phyloP scores from a whole-genome alignment of 2,329 filamentous ascomycete genomes.

The Fusarium solani-melongenae region DNA sequence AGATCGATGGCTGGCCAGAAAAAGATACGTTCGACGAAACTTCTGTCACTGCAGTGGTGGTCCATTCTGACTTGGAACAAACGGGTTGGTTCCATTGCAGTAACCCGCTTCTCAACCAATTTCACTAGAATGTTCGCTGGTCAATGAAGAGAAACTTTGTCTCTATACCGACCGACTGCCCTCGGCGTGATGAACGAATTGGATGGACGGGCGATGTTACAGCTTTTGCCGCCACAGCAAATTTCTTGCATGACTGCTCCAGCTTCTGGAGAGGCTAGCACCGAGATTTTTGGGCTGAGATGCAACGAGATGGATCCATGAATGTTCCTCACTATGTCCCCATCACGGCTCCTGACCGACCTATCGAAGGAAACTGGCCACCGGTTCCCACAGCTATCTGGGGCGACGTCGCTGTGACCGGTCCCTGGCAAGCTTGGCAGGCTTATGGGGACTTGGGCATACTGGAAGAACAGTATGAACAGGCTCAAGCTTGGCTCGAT shows the following conservation, averaged over 20 bases:
- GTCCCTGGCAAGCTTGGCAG: slow-evolving; percentile 13
- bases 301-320: background rate
- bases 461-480: slow-evolving; percentile 8
- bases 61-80: background rate
- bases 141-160: background rate
- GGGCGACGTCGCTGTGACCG: slow-evolving; percentile 7
- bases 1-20: background rate
- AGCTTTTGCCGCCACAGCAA: background rate
- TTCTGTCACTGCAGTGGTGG: background rate
- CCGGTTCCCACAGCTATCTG: slow-evolving; percentile 8
- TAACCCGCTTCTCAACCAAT: background rate
- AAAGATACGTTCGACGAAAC: background rate
- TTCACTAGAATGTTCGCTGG: background rate
- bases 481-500: slow-evolving; percentile 15
- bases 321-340: background rate
- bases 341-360: background rate
- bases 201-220: slow-evolving; percentile 1
- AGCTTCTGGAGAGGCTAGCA: background rate
- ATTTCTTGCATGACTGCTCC: background rate
- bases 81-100: background rate
- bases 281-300: background rate
- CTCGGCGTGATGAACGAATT: background rate
- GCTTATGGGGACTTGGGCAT: slow-evolving; percentile 6
- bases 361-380: background rate
- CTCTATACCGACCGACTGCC: background rate